A percentile compares a stretch with the other conserved stretches of the same genome.
These are phyloP conservation scores for Skeletonema menzelii DNA, from an alignment of 108 stramenopile species.

Conservation along the genomic window DNA sequence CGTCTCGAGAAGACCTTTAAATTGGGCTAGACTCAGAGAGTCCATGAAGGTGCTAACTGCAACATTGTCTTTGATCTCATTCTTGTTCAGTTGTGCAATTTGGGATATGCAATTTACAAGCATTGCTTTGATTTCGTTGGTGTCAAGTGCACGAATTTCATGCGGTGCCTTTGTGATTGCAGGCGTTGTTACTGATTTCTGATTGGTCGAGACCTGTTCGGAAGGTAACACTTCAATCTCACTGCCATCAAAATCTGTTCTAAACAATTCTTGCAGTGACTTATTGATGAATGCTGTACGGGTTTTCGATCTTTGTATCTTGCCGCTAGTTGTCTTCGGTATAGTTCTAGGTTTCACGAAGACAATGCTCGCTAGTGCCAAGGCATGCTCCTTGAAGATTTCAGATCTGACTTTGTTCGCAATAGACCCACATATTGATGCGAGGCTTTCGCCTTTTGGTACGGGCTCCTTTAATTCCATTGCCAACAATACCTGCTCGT, in stretches of 20 bases:
- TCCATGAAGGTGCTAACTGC: constrained; percentile 79
- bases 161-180: constrained; percentile 1
- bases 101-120: constrained; percentile 59
- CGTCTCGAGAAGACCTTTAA: constrained; percentile 79
- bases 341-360: constrained; percentile 86
- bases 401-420: constrained; percentile 58
- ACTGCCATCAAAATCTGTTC: constrained; percentile 46
- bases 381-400: constrained; percentile 78
- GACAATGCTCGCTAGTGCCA: constrained; percentile 71
- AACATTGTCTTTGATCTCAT: constrained; percentile 54
- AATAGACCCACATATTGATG: constrained; percentile 50
- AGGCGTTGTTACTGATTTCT: neutral
- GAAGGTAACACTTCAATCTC: constrained; percentile 5
- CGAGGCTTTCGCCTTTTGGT: constrained; percentile 18
- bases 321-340: constrained; percentile 98
- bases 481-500: constrained; percentile 81
- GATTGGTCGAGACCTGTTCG: neutral
- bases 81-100: constrained; percentile 53
- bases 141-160: constrained; percentile 53
- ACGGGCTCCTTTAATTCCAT: constrained; percentile 84
- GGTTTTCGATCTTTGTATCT: constrained; percentile 96
- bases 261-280: constrained; percentile 64
- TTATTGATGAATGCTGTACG: constrained; percentile 66
- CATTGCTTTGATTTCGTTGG: constrained; percentile 59
- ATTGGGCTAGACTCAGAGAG: constrained; percentile 80